A percentile compares a stretch with the other conserved stretches of the same genome.
Evolutionary conservation across 495 filamentous ascomycete species (phyloP).

Genomic region (Aspergillus hancockii): DNA sequence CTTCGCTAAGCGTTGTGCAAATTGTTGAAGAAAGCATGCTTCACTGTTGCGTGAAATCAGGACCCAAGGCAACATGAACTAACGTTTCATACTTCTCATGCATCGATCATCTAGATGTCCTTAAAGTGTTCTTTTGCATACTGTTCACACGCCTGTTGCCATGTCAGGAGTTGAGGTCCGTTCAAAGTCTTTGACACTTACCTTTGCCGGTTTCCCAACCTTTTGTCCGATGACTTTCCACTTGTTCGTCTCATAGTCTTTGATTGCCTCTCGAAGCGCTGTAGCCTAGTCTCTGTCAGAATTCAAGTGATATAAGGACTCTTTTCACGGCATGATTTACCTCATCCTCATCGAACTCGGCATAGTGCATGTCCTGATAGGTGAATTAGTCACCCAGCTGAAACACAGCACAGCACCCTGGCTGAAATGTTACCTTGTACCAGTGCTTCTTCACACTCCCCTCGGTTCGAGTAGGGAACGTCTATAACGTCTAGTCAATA

Average conservation of each 20-base stretch:
- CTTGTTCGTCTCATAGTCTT: constrained; percentile 97
- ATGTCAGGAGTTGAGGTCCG: constrained; percentile 6
- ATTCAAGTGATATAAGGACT: constrained; percentile 14
- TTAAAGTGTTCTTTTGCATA: constrained; percentile 97
- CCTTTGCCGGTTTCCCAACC: constrained; percentile 97
- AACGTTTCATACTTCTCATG: constrained; percentile 40
- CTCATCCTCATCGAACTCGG: constrained; percentile 98
- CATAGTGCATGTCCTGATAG: constrained; percentile 93
- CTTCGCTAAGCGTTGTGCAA: constrained; percentile 20
- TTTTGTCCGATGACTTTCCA: constrained; percentile 97
- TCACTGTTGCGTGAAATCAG: background rate
- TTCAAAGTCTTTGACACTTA: constrained; percentile 34
- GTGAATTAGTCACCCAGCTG: constrained; percentile 27
- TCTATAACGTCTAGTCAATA: constrained; percentile 54
- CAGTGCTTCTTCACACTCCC: constrained; percentile 99
- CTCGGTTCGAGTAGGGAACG: constrained; percentile 89
- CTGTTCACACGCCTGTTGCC: constrained; percentile 85
- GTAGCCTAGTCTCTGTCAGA: constrained; percentile 61
- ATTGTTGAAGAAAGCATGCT: constrained; percentile 11
- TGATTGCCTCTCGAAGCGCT: constrained; percentile 88
- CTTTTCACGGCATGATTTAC: constrained; percentile 50
- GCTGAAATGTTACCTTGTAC: constrained; percentile 75
- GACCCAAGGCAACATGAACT: constrained; percentile 26
- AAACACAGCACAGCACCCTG: constrained; percentile 14
- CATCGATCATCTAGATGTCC: constrained; percentile 42